Conservation (phyloP, 2,329 filamentous ascomycete species). For the Dactylellina cionopaga region DNA sequence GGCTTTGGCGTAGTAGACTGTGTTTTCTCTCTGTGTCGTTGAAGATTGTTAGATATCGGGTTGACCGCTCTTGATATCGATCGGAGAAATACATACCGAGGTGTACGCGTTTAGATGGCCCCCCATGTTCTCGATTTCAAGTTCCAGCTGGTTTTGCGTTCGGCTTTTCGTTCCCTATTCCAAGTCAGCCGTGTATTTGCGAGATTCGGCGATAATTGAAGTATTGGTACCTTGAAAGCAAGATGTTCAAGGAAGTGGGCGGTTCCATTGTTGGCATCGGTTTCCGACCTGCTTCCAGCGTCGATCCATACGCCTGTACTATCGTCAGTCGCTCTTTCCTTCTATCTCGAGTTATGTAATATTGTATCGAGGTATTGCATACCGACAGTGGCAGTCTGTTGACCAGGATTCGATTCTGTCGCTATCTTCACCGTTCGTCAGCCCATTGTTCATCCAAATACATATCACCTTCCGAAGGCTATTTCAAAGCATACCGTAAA, state of each 20-base stretch:
- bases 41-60: constrained; percentile 54
- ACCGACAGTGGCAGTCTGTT: constrained; percentile 61
- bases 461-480: neutral
- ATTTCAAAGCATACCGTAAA: constrained; percentile 75
- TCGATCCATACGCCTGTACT: constrained; percentile 98
- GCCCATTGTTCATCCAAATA: constrained; percentile 16
- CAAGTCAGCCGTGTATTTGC: constrained; percentile 31
- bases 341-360: constrained; percentile 70
- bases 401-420: constrained; percentile 58
- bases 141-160: constrained; percentile 95
- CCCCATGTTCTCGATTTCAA: constrained; percentile 99
- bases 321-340: constrained; percentile 94
- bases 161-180: constrained; percentile 86
- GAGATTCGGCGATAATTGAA: neutral
- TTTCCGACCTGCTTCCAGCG: constrained; percentile 97
- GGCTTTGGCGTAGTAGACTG: constrained; percentile 99
- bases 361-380: constrained; percentile 48
- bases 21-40: constrained; percentile 84
- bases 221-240: constrained; percentile 87
- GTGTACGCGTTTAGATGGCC: constrained; percentile 99
- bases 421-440: constrained; percentile 53
- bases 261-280: constrained; percentile 97
- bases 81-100: constrained; percentile 73
- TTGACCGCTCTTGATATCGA: constrained; percentile 16
- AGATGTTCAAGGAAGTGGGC: constrained; percentile 99